These are phyloP conservation scores for Phaeosphaeriaceae sp. DNA, from an alignment of 2,329 filamentous ascomycete genomes.

Conservation along the genomic window DNA sequence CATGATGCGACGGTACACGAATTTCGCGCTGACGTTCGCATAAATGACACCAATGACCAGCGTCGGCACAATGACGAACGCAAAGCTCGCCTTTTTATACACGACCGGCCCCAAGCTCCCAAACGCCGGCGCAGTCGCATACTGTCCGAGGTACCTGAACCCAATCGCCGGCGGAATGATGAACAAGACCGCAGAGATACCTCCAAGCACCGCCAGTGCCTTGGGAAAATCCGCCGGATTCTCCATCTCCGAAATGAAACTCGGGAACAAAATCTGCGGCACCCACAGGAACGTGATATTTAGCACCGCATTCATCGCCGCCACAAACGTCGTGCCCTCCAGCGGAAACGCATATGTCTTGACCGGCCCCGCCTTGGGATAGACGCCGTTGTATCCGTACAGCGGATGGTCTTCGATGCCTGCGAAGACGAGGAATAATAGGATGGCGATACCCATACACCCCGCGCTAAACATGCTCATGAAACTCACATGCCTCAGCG, in stretches of 20 bases:
- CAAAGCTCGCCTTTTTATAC: conserved; percentile 87
- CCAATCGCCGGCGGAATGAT: conserved; percentile 80
- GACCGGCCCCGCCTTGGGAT: conserved; percentile 64
- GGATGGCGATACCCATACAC: conserved; percentile 87
- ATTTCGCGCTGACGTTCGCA: conserved; percentile 85
- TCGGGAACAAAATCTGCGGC: conserved; percentile 89
- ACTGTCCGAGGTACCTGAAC: conserved; percentile 87
- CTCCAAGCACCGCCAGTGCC: conserved; percentile 86
- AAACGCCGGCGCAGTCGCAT: conserved; percentile 86
- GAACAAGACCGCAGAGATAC: conserved; percentile 87
- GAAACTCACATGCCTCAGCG: conserved; percentile 80
- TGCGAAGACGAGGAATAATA: conserved; percentile 82
- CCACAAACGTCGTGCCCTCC: conserved; percentile 77
- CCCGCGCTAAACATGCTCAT: conserved; percentile 79
- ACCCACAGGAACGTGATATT: conserved; percentile 97
- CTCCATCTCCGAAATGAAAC: conserved; percentile 94
- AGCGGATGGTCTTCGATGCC: conserved; percentile 75
- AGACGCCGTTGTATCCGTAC: conserved; percentile 64
- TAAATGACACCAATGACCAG: conserved; percentile 91
- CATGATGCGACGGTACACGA: conserved; percentile 89
- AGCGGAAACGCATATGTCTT: conserved; percentile 73
- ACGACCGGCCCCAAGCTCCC: conserved; percentile 75
- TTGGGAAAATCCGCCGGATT: conserved; percentile 84
- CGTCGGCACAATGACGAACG: conserved; percentile 92
- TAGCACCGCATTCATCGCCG: conserved; percentile 84